Conservation (phyloP, 140 eudicot genomes). For the Cichorium intybus region DNA sequence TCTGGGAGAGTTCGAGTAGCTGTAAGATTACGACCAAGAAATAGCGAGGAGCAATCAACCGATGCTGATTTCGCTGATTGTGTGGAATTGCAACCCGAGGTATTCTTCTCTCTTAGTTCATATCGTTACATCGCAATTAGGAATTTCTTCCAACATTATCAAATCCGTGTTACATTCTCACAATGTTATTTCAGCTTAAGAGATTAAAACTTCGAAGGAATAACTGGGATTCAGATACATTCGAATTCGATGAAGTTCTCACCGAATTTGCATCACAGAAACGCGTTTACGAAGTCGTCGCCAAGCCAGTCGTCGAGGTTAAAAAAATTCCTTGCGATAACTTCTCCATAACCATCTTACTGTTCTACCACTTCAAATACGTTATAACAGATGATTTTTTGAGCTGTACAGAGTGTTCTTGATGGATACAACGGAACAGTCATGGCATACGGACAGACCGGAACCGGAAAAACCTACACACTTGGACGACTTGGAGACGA, state of each 20-base stretch:
- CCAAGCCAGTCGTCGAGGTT: constrained; percentile 98
- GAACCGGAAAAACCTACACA: constrained; percentile 92
- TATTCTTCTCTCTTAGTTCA: constrained; percentile 27
- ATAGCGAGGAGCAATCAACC: constrained; percentile 71
- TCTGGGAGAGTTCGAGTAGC: constrained; percentile 95
- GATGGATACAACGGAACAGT: constrained; percentile 94
- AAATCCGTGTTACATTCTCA: neutral
- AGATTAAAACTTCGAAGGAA: constrained; percentile 78
- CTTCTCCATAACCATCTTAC: neutral
- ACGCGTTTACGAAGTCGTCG: constrained; percentile 96
- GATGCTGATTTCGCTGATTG: constrained; percentile 99
- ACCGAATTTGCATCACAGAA: constrained; percentile 96
- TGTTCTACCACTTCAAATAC: too few relatives aligned
- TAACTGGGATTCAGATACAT: constrained; percentile 97
- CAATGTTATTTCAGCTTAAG: constrained; percentile 54
- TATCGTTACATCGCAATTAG: too few relatives aligned
- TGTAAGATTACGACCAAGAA: constrained; percentile 86
- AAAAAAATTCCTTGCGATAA: neutral
- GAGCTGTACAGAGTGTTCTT: constrained; percentile 68
- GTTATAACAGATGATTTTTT: neutral
- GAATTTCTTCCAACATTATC: neutral
- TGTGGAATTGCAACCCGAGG: constrained; percentile 98
- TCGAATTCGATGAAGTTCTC: constrained; percentile 92
- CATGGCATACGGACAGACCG: constrained; percentile 97
- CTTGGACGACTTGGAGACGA: constrained; percentile 90